Evolutionary conservation across 2,329 filamentous ascomycete genomes (phyloP).

Genomic region (Apiospora hydei): DNA sequence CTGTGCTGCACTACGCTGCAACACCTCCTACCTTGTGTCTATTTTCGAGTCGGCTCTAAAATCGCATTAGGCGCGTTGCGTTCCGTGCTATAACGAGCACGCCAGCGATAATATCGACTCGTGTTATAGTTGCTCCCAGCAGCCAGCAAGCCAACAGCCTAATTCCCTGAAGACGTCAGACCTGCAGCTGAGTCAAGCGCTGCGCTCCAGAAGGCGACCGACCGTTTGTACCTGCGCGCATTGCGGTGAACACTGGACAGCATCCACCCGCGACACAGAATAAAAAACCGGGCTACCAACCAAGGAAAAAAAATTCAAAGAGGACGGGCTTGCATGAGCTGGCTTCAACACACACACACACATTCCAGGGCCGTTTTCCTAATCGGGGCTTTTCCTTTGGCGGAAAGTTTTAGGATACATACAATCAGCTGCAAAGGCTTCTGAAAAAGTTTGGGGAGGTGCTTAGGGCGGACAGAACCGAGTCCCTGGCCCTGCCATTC

Average conservation of each 20-base stretch:
- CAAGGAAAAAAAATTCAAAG: neutral
- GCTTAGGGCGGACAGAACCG: constrained; percentile 21
- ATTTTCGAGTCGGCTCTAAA: constrained; percentile 23
- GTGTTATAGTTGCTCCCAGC: constrained; percentile 11
- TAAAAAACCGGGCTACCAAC: neutral
- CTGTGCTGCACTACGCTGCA: constrained; percentile 1
- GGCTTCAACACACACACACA: neutral
- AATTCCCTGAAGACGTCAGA: constrained; percentile 20
- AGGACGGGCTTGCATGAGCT: constrained; percentile 7
- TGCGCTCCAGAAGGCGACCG: constrained; percentile 7
- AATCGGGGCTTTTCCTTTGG: constrained; percentile 7
- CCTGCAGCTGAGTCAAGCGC: constrained; percentile 17
- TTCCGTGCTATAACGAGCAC: constrained; percentile 6
- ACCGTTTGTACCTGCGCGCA: constrained; percentile 21
- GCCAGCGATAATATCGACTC: constrained; percentile 16
- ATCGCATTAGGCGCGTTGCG: constrained; percentile 13
- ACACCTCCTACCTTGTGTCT: constrained; percentile 11
- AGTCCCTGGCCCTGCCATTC: constrained; percentile 21
- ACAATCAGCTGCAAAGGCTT: constrained; percentile 10
- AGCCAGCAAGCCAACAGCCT: neutral
- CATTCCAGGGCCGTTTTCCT: constrained; percentile 6
- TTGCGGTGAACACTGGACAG: constrained; percentile 3
- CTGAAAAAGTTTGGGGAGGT: constrained; percentile 16
- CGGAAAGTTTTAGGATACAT: constrained; percentile 16
- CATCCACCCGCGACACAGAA: constrained; percentile 2